Evolutionary conservation across 495 filamentous ascomycete species (phyloP).

Genomic region (Cenococcum geophilum): DNA sequence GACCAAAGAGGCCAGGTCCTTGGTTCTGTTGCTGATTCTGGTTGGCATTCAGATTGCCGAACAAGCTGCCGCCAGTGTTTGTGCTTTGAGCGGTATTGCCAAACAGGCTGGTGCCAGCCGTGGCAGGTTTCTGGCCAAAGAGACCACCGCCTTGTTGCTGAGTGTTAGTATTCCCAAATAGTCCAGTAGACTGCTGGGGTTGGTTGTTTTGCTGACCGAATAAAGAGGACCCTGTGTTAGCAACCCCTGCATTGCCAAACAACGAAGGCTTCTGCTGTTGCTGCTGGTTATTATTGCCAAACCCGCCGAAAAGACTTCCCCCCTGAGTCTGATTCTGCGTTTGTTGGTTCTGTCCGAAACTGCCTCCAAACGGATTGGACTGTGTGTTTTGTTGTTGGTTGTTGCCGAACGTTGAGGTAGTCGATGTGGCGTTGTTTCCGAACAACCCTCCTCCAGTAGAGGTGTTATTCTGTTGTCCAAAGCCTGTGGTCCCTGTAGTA

Average conservation of each 20-base stretch:
- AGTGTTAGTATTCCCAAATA: slow-evolving; percentile 45
- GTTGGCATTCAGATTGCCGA: slow-evolving; percentile 46
- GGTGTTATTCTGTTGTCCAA: slow-evolving; percentile 17
- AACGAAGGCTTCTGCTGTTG: slow-evolving; percentile 52
- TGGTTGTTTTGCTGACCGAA: slow-evolving; percentile 42
- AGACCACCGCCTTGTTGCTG: slow-evolving; percentile 49
- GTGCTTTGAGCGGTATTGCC: slow-evolving; percentile 19
- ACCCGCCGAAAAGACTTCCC: slow-evolving; percentile 43
- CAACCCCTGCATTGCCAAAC: slow-evolving; percentile 49
- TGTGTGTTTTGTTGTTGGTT: slow-evolving; percentile 2
- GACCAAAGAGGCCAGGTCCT: slow-evolving; percentile 44
- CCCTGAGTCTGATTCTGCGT: slow-evolving; percentile 43
- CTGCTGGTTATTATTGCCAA: slow-evolving; percentile 32
- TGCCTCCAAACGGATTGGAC: slow-evolving; percentile 36
- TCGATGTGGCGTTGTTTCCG: slow-evolving; percentile 14
- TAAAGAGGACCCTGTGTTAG: slow-evolving; percentile 41
- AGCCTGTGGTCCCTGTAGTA: slow-evolving; percentile 4
- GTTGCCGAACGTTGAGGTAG: slow-evolving; percentile 18
- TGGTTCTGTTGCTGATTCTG: slow-evolving; percentile 52
- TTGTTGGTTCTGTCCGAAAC: slow-evolving; percentile 44
- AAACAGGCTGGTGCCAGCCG: slow-evolving; percentile 31
- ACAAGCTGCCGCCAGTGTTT: slow-evolving; percentile 44
- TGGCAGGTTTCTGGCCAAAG: slow-evolving; percentile 52
- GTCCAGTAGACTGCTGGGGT: slow-evolving; percentile 34
- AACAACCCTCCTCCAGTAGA: slow-evolving; percentile 25